phyloP scores from a whole-genome alignment of 768 basidiomycete genomes.

The Tricholoma sp. region DNA sequence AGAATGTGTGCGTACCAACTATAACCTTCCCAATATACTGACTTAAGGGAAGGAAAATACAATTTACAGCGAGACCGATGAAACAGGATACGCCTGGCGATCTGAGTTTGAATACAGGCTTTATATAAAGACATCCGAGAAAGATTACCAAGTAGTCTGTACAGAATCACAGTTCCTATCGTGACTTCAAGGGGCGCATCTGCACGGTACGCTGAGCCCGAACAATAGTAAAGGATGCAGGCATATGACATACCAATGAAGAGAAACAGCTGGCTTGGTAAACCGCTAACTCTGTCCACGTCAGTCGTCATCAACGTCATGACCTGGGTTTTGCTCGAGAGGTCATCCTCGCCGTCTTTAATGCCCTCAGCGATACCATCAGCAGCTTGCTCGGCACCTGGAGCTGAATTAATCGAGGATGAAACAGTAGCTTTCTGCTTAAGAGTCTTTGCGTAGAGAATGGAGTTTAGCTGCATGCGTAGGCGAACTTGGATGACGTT shows the following conservation, averaged over 20 bases:
- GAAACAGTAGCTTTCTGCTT: slow-evolving; percentile 81
- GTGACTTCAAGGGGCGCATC: slow-evolving; percentile 77
- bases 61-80: slow-evolving; percentile 72
- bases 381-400: neutral
- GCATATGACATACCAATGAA: slow-evolving; percentile 47
- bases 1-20: slow-evolving; percentile 27
- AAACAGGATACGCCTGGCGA: slow-evolving; percentile 59
- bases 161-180: slow-evolving; percentile 72
- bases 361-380: slow-evolving; percentile 7
- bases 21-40: slow-evolving; percentile 81
- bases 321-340: slow-evolving; percentile 70
- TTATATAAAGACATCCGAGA: neutral
- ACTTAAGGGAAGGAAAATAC: slow-evolving; percentile 70
- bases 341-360: slow-evolving; percentile 49
- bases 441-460: slow-evolving; percentile 83
- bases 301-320: slow-evolving; percentile 98
- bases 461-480: slow-evolving; percentile 75
- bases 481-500: slow-evolving; percentile 68
- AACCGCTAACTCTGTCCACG: slow-evolving; percentile 85
- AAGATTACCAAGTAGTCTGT: slow-evolving; percentile 62
- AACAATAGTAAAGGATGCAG: neutral
- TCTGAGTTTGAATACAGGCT: neutral
- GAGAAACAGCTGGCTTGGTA: slow-evolving; percentile 72
- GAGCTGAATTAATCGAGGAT: slow-evolving; percentile 28
- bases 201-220: slow-evolving; percentile 15